Conservation (phyloP, 176 grass and related monocot species). For the Phoenix dactylifera region DNA sequence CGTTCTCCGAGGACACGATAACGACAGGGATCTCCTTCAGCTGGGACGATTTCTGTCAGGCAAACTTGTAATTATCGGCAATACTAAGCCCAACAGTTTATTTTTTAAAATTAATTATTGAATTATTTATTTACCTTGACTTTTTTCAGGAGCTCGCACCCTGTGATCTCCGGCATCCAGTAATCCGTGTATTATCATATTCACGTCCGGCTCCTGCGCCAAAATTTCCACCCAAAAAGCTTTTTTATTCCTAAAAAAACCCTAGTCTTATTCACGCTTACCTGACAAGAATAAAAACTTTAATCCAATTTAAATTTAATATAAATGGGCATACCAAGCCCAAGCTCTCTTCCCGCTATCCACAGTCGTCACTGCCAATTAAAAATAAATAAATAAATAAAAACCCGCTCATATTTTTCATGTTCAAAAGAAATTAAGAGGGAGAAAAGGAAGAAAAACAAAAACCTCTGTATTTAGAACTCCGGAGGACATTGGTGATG, state of each 20-base stretch:
- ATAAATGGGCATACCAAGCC: conserved; percentile 29
- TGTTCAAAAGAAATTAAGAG: neutral
- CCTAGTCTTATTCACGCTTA: too few species aligned
- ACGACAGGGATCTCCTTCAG: conserved; percentile 72
- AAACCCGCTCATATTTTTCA: neutral
- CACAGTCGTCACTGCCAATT: conserved; percentile 61
- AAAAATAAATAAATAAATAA: neutral
- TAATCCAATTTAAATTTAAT: too few species aligned
- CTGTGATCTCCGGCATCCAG: conserved; percentile 96
- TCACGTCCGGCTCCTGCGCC: conserved; percentile 69
- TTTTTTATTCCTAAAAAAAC: too few species aligned
- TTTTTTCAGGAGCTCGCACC: conserved; percentile 88
- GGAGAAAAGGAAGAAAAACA: neutral
- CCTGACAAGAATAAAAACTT: too few species aligned
- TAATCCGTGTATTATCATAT: conserved; percentile 96
- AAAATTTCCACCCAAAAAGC: neutral
- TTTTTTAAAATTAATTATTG: neutral
- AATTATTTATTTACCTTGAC: conserved; percentile 43
- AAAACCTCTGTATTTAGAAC: conserved; percentile 60
- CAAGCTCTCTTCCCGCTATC: conserved; percentile 88
- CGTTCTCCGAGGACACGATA: conserved; percentile 97
- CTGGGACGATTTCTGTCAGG: conserved; percentile 54
- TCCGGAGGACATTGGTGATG: conserved; percentile 57
- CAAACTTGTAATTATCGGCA: neutral
- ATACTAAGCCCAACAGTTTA: neutral